Evolutionary conservation across 805 yeast species (phyloP).

Genomic region (Schwanniomyces pseudopolymorphus): DNA sequence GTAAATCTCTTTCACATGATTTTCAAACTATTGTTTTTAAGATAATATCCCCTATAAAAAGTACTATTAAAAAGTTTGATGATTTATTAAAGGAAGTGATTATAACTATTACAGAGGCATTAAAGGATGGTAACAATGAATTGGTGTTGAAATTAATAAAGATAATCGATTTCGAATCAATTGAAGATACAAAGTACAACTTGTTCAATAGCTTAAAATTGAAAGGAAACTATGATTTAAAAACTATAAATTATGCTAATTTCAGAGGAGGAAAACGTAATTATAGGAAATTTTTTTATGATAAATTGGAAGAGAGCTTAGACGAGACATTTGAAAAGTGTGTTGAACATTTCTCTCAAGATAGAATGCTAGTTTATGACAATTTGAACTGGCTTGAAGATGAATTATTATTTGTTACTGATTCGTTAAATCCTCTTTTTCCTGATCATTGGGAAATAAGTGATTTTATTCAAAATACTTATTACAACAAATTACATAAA

Average conservation of each 20-base stretch:
- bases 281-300: conserved; percentile 61
- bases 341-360: conserved; percentile 49
- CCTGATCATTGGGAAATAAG: conserved; percentile 78
- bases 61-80: conserved; percentile 59
- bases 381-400: conserved; percentile 82
- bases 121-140: conserved; percentile 65
- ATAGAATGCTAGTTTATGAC: conserved; percentile 60
- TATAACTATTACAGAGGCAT: conserved; percentile 67
- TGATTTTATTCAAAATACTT: conserved; percentile 57
- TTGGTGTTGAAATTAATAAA: conserved; percentile 72
- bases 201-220: conserved; percentile 32
- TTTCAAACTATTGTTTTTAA: conserved; percentile 63
- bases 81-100: conserved; percentile 63
- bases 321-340: conserved; percentile 68
- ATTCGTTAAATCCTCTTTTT: conserved; percentile 55
- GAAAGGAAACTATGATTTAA: conserved; percentile 11
- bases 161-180: conserved; percentile 76
- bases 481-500: conserved; percentile 64
- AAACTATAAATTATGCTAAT: conserved; percentile 25
- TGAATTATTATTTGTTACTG: conserved; percentile 67
- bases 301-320: conserved; percentile 58
- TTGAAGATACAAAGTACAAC: conserved; percentile 61
- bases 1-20: conserved; percentile 54
- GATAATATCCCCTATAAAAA: conserved; percentile 50
- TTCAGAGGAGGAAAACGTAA: conserved; percentile 47